Conservation (phyloP, 441 rosid genomes). For the Populus hybrid region DNA sequence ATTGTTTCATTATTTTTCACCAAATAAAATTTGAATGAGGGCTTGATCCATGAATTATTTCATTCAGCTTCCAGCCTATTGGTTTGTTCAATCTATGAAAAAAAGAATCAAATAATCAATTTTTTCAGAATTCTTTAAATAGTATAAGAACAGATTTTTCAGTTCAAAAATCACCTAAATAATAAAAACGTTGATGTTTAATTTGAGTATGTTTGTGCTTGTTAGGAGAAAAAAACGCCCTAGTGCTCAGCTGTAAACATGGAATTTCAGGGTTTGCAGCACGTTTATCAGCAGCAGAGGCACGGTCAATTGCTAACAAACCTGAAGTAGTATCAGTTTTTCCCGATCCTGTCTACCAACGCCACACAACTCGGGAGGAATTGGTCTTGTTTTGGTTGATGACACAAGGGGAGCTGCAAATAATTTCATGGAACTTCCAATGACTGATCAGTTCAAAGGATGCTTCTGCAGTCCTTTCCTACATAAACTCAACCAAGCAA, state of each 20-base stretch:
- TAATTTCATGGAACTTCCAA: constrained; percentile 45
- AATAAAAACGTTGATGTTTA: no score
- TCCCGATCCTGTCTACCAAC: constrained; percentile 56
- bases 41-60: no score
- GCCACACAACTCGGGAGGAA: constrained; percentile 86
- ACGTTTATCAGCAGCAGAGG: constrained; percentile 64
- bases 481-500: constrained; percentile 67
- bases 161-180: no score
- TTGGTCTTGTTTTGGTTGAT: constrained; percentile 52
- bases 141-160: no score
- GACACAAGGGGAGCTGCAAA: constrained; percentile 48
- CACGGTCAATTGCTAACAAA: constrained; percentile 43
- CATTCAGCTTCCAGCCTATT: no score
- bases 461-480: constrained; percentile 39
- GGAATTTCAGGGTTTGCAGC: constrained; percentile 88
- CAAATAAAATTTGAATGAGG: no score
- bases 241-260: constrained; percentile 48
- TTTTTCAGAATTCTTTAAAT: no score
- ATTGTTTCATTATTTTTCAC: no score
- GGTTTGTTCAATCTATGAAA: no score
- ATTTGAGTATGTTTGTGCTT: background rate
- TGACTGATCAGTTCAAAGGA: constrained; percentile 53
- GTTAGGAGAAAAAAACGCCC: constrained; percentile 38
- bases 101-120: no score
- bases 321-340: constrained; percentile 81